phyloP scores from a whole-genome alignment of 176 grass and related monocot genomes.

The Rhynchospora pubera region DNA sequence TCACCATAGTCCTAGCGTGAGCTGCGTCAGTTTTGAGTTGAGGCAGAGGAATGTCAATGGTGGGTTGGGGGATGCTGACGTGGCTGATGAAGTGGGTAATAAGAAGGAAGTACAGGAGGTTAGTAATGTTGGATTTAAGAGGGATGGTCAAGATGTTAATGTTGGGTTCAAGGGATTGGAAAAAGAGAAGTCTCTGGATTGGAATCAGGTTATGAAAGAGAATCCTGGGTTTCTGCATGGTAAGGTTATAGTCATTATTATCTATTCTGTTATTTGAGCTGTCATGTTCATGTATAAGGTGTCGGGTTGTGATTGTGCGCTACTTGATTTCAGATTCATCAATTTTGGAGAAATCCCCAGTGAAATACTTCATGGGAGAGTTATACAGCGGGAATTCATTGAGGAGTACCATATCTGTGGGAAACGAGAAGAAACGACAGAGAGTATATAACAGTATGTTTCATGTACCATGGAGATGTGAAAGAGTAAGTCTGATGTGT shows the following conservation, averaged over 20 bases:
- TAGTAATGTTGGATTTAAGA: slow-evolving; percentile 32
- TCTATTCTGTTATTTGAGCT: neutral
- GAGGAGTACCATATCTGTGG: slow-evolving; percentile 90
- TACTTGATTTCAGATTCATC: slow-evolving; percentile 21
- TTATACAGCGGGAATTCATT: slow-evolving; percentile 80
- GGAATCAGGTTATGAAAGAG: slow-evolving; percentile 65
- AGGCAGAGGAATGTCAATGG: slow-evolving; percentile 67
- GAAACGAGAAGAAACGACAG: slow-evolving; percentile 96
- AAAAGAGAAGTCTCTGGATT: slow-evolving; percentile 75
- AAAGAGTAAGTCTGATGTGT: slow-evolving; percentile 50
- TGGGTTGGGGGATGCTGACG: slow-evolving; percentile 20
- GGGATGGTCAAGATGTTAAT: slow-evolving; percentile 32
- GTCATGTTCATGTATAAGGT: neutral
- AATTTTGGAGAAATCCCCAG: slow-evolving; percentile 52
- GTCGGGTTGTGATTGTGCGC: neutral
- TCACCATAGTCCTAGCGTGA: slow-evolving; percentile 39
- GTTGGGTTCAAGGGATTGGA: slow-evolving; percentile 46
- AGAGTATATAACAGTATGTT: slow-evolving; percentile 98
- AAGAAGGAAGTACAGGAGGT: slow-evolving; percentile 50
- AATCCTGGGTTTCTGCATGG: slow-evolving; percentile 49
- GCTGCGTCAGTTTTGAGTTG: slow-evolving; percentile 58
- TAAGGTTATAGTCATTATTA: slow-evolving; percentile 16
- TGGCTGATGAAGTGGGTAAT: slow-evolving; percentile 19
- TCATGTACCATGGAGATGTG: slow-evolving; percentile 99
- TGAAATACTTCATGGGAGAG: slow-evolving; percentile 88